phyloP scores from a whole-genome alignment of 2,329 filamentous ascomycete genomes.

The Fusarium torreyae region DNA sequence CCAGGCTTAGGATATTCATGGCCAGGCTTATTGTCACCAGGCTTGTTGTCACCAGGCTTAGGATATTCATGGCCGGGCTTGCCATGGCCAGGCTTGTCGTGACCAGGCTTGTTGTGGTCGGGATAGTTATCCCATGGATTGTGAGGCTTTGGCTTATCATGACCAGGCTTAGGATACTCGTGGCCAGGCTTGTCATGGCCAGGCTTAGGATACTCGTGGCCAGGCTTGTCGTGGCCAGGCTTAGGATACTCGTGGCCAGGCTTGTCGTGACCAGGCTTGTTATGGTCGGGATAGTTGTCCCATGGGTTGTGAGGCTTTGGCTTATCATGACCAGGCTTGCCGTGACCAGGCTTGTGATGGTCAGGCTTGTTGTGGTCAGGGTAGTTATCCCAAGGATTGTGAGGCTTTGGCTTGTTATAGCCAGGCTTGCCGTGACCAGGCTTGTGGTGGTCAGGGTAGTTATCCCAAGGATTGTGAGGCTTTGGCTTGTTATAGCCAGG shows the following conservation, averaged over 20 bases:
- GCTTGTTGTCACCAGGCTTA: background rate
- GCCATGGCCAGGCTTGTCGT: background rate
- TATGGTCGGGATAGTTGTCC: background rate
- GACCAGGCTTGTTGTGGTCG: too few species aligned
- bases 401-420: background rate
- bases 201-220: background rate
- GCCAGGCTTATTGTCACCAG: background rate
- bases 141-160: too few species aligned
- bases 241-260: background rate
- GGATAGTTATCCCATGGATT: too few species aligned
- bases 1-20: background rate
- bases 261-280: too few species aligned
- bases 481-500: background rate
- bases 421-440: background rate
- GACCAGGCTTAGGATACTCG: background rate
- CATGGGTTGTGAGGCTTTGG: background rate
- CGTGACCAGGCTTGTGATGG: background rate
- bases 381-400: background rate
- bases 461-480: background rate
- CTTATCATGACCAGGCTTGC: background rate
- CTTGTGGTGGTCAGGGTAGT: background rate
- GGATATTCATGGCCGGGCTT: background rate
- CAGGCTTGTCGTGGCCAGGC: background rate
- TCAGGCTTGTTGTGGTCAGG: too few species aligned
- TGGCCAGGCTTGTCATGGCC: background rate